Evolutionary conservation across 306 rosid species (phyloP).

Genomic region (Datisca glomerata): DNA sequence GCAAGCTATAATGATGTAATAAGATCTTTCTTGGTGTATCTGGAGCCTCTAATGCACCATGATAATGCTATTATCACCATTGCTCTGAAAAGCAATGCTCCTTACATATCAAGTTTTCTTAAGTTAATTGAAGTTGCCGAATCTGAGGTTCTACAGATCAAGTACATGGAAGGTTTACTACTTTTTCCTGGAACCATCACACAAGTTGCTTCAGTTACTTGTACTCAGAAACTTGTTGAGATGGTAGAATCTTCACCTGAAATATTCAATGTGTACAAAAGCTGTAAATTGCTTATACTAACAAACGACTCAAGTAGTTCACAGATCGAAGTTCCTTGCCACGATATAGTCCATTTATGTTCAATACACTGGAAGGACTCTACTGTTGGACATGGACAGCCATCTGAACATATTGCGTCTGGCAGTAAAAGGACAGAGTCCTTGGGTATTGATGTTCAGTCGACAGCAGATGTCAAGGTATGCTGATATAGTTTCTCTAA

Average conservation of each 20-base stretch:
- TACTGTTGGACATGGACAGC: constrained; percentile 29
- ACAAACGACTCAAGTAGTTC: constrained; percentile 72
- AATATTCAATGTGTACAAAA: constrained; percentile 21
- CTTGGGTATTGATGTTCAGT: constrained; percentile 20
- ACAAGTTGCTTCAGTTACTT: constrained; percentile 58
- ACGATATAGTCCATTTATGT: constrained; percentile 45
- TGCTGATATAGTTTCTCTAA: constrained; percentile 6
- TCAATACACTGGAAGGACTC: constrained; percentile 38
- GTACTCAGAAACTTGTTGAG: constrained; percentile 29
- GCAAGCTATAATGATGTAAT: constrained; percentile 18
- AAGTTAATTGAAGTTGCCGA: constrained; percentile 48
- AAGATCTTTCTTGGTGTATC: constrained; percentile 42
- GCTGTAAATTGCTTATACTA: constrained; percentile 48
- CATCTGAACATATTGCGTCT: constrained; percentile 19
- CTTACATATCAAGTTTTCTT: constrained; percentile 37
- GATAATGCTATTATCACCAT: constrained; percentile 23
- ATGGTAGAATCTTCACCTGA: constrained; percentile 21
- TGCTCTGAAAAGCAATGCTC: constrained; percentile 53
- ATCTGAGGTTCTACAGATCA: constrained; percentile 34
- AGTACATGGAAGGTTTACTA: constrained; percentile 55
- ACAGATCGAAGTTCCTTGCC: constrained; percentile 59
- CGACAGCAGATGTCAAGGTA: constrained; percentile 37
- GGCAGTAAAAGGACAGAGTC: constrained; percentile 25
- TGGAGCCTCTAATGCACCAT: constrained; percentile 25
- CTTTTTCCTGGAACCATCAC: constrained; percentile 75